phyloP scores from a whole-genome alignment of 2,329 filamentous ascomycete species.

The Diaporthe longicolla region DNA sequence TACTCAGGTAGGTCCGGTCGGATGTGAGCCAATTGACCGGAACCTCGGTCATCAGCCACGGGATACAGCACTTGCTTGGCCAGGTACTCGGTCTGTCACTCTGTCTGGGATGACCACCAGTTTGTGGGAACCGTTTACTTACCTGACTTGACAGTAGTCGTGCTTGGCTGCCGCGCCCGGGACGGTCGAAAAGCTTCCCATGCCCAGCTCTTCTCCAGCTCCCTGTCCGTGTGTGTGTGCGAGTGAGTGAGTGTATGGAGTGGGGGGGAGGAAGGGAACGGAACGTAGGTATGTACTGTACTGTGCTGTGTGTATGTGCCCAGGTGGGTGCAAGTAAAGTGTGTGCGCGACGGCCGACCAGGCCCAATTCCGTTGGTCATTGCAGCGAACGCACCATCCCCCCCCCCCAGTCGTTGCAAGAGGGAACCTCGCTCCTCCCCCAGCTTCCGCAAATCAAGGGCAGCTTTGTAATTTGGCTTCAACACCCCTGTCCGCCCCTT shows the following conservation, averaged over 20 bases:
- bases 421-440: slow-evolving; percentile 27
- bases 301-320: no score
- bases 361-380: slow-evolving; percentile 29
- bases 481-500: slow-evolving; percentile 37
- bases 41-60: slow-evolving; percentile 20
- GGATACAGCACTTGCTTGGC: no score
- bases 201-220: slow-evolving; percentile 18
- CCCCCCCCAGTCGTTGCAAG: slow-evolving; percentile 15
- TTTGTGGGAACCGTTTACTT: neutral
- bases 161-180: slow-evolving; percentile 32
- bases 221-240: neutral
- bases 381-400: slow-evolving; percentile 22
- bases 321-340: neutral
- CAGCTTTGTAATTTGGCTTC: slow-evolving; percentile 37
- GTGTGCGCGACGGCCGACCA: slow-evolving; percentile 20
- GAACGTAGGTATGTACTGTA: neutral
- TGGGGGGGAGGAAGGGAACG: neutral
- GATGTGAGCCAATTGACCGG: slow-evolving; percentile 2
- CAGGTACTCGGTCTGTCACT: neutral
- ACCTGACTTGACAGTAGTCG: slow-evolving; percentile 20
- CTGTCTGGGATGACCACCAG: neutral
- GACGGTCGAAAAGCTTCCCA: slow-evolving; percentile 31
- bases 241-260: neutral
- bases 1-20: slow-evolving; percentile 1
- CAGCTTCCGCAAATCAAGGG: slow-evolving; percentile 34